Evolutionary conservation across 805 yeast genomes (phyloP).

Genomic region (Lipomyces orientalis): DNA sequence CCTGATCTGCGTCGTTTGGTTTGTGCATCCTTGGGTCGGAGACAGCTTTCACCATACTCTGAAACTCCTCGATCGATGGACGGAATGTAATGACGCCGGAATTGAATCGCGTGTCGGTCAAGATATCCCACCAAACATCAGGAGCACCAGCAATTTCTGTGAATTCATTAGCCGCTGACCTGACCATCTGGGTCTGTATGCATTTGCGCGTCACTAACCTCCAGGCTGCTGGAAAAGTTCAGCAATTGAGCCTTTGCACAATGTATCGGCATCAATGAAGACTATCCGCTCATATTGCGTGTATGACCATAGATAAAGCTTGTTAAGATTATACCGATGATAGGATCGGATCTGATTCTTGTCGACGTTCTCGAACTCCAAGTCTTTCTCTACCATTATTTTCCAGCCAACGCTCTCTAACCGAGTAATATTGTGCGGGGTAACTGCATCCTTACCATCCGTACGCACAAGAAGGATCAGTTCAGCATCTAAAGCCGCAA

Average conservation of each 20-base stretch:
- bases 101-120: slow-evolving; percentile 39
- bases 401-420: slow-evolving; percentile 41
- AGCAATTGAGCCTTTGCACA: slow-evolving; percentile 42
- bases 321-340: slow-evolving; percentile 50
- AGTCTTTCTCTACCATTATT: slow-evolving; percentile 37
- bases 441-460: slow-evolving; percentile 41
- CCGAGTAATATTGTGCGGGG: slow-evolving; percentile 38
- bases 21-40: slow-evolving; percentile 41
- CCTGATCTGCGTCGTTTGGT: slow-evolving; percentile 42
- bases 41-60: slow-evolving; percentile 37
- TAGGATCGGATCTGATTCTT: slow-evolving; percentile 36
- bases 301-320: slow-evolving; percentile 61
- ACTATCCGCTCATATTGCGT: slow-evolving; percentile 51
- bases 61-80: slow-evolving; percentile 41
- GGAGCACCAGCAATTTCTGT: slow-evolving; percentile 41
- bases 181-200: background rate
- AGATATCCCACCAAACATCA: slow-evolving; percentile 41
- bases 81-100: slow-evolving; percentile 40
- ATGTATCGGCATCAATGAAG: slow-evolving; percentile 60
- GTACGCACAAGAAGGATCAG: slow-evolving; percentile 40
- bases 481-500: slow-evolving; percentile 40
- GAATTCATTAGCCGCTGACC: background rate
- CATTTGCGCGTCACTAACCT: slow-evolving; percentile 11
- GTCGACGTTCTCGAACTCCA: slow-evolving; percentile 41
- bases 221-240: slow-evolving; percentile 41